These are phyloP conservation scores for Nymphaea colorata DNA, from an alignment of 164 flowering plant genomes.

Conservation along the genomic window DNA sequence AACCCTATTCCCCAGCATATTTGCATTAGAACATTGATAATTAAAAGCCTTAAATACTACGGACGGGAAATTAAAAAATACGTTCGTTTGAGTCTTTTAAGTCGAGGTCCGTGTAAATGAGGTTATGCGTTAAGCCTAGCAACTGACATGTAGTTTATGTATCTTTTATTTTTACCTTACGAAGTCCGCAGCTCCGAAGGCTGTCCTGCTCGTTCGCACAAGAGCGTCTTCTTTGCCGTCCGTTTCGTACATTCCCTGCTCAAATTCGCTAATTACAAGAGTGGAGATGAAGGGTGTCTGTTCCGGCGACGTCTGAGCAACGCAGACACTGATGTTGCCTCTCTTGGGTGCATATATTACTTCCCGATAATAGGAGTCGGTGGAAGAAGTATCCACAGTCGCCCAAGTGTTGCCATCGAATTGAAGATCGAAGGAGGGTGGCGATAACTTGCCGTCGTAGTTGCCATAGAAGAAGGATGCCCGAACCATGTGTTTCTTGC, in stretches of 20 bases:
- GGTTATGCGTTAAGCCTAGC: no score
- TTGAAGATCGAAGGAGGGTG: slow-evolving; percentile 25
- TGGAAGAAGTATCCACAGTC: slow-evolving; percentile 8
- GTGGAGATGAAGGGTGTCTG: slow-evolving; percentile 33
- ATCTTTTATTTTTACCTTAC: background rate
- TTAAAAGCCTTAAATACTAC: no score
- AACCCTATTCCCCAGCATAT: no score
- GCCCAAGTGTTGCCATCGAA: slow-evolving; percentile 25
- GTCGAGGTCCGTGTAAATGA: no score
- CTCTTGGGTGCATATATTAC: slow-evolving; percentile 14
- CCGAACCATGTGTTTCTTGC: slow-evolving; percentile 12
- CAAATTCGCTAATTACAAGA: slow-evolving; percentile 22
- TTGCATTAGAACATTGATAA: no score
- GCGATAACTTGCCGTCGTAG: slow-evolving; percentile 21
- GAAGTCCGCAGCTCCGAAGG: background rate
- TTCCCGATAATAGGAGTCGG: slow-evolving; percentile 6
- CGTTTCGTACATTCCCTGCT: slow-evolving; percentile 11
- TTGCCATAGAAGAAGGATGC: slow-evolving; percentile 21
- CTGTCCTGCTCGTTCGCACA: background rate
- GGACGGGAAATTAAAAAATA: no score
- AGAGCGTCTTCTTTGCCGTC: background rate
- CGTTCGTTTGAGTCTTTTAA: no score
- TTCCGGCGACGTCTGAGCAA: slow-evolving; percentile 23
- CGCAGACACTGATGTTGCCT: slow-evolving; percentile 13
- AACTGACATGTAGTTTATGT: no score